A percentile compares a stretch with the other conserved stretches of the same genome.
Evolutionary conservation across 768 basidiomycete genomes (phyloP).

Genomic region (Phaeotremella fagi): DNA sequence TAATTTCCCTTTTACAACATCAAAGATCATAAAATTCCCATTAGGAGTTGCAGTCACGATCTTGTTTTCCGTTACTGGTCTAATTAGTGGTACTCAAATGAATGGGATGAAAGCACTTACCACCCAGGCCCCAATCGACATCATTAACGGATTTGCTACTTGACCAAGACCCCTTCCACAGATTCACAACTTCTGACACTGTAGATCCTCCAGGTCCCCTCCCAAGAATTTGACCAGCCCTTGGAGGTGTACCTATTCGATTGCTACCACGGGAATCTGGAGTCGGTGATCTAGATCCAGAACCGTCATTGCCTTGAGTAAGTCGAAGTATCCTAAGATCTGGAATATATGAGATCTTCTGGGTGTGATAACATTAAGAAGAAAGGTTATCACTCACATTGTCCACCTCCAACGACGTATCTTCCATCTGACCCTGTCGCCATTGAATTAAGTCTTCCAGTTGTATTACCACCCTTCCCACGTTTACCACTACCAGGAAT

Average conservation of each 20-base stretch:
- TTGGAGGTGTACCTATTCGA: conserved; percentile 2
- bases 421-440: conserved; percentile 38
- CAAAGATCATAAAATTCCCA: conserved; percentile 45
- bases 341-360: conserved; percentile 3
- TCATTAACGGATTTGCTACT: conserved; percentile 40
- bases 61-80: conserved; percentile 36
- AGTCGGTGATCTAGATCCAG: conserved; percentile 11
- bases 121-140: conserved; percentile 44
- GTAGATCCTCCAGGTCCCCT: conserved; percentile 35
- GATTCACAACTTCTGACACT: conserved; percentile 38
- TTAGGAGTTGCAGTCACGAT: conserved; percentile 40
- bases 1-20: conserved; percentile 34
- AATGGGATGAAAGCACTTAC: conserved; percentile 19
- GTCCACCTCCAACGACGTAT: conserved; percentile 40
- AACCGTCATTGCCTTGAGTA: conserved; percentile 2
- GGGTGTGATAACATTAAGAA: neutral
- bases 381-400: conserved; percentile 28
- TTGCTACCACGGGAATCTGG: neutral
- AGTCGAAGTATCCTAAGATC: conserved; percentile 35
- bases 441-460: conserved; percentile 30
- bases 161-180: conserved; percentile 41
- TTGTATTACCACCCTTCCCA: neutral
- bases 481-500: neutral
- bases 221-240: conserved; percentile 11
- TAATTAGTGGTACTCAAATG: too few species aligned